Conservation (phyloP, 148 eudicot genomes). For the Chenopodium suecicum region DNA sequence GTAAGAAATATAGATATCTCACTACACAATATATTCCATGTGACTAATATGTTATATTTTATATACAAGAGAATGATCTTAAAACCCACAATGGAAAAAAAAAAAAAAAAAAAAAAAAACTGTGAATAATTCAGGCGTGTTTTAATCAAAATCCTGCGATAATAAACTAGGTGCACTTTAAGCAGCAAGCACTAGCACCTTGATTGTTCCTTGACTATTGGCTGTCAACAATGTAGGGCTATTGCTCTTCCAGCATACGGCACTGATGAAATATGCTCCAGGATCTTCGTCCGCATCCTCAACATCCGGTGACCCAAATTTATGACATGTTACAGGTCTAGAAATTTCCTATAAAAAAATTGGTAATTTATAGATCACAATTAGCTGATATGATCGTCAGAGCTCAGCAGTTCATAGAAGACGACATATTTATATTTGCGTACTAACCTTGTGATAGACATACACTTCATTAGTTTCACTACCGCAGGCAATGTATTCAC, state of each 20-base stretch:
- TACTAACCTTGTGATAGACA: slow-evolving; percentile 80
- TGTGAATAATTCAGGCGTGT: neutral
- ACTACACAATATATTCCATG: neutral
- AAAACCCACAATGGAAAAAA: neutral
- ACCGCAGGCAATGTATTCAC: slow-evolving; percentile 85
- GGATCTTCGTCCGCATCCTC: slow-evolving; percentile 74
- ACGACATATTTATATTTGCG: slow-evolving; percentile 9
- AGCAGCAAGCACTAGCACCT: slow-evolving; percentile 83
- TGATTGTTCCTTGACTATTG: slow-evolving; percentile 91
- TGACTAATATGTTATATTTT: neutral
- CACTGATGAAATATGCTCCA: slow-evolving; percentile 81
- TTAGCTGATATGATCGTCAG: neutral
- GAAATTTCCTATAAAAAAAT: slow-evolving; percentile 57
- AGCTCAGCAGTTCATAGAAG: neutral
- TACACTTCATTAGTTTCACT: slow-evolving; percentile 93
- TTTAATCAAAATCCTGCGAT: neutral
- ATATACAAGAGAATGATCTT: slow-evolving; percentile 8
- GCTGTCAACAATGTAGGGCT: slow-evolving; percentile 80
- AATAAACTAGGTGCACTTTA: slow-evolving; percentile 18
- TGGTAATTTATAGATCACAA: neutral
- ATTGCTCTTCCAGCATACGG: slow-evolving; percentile 91
- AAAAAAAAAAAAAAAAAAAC: neutral
- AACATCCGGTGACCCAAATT: slow-evolving; percentile 55
- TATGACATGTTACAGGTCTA: slow-evolving; percentile 77
- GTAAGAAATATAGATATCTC: slow-evolving; percentile 11